A percentile compares a stretch with the other conserved stretches of the same genome.
Evolutionary conservation across 1,139 yeast genomes (phyloP).

Genomic region (Scheffersomyces stambukii): DNA sequence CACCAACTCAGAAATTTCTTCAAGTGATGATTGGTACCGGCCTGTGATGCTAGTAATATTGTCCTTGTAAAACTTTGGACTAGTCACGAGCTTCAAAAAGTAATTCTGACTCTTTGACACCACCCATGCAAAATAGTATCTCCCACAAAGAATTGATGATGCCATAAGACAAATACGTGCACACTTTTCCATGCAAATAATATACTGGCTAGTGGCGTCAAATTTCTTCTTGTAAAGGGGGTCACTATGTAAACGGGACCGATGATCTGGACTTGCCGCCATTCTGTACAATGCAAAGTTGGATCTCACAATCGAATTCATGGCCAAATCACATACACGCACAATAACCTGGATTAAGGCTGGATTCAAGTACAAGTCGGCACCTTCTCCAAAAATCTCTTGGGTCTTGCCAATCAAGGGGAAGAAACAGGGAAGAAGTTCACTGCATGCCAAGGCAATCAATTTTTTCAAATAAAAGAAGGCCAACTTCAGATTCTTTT

Average conservation of each 20-base stretch:
- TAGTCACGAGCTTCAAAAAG: constrained; percentile 23
- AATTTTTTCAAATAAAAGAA: constrained; percentile 28
- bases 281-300: constrained; percentile 17
- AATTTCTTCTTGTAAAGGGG: constrained; percentile 13
- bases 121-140: constrained; percentile 50
- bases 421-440: constrained; percentile 34
- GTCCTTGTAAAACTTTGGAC: constrained; percentile 25
- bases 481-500: constrained; percentile 16
- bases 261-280: constrained; percentile 14
- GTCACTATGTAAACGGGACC: constrained; percentile 12
- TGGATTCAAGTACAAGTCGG: constrained; percentile 40
- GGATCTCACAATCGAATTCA: constrained; percentile 26
- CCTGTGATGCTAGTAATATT: constrained; percentile 14
- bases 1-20: constrained; percentile 22
- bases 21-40: too few species aligned
- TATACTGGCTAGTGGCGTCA: constrained; percentile 19
- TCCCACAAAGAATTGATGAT: constrained; percentile 30
- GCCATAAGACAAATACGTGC: constrained; percentile 29
- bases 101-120: constrained; percentile 36
- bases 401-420: constrained; percentile 19
- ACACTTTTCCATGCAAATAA: constrained; percentile 25
- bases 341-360: constrained; percentile 32
- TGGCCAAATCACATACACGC: constrained; percentile 29
- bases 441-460: constrained; percentile 22
- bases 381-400: constrained; percentile 22